Percentiles rank a stretch among this genome's conserved stretches.
phyloP scores from a whole-genome alignment of 2,329 filamentous ascomycete genomes.

The Sporothrix brunneoviolacea region DNA sequence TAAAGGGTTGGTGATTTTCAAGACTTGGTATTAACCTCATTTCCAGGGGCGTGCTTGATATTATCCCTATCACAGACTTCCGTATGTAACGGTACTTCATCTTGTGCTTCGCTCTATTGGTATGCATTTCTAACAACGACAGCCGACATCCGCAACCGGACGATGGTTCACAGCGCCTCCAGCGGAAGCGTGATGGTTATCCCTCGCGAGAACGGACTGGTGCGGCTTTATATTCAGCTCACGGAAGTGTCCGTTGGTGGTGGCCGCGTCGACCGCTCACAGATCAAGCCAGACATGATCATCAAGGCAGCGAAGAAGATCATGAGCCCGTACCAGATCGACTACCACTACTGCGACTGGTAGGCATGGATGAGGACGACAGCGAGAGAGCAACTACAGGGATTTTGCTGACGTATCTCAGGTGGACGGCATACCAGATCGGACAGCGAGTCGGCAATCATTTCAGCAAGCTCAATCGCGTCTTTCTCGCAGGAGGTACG shows the following conservation, averaged over 20 bases:
- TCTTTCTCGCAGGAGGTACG: conserved; percentile 49
- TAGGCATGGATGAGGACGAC: background rate
- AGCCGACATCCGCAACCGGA: conserved; percentile 46
- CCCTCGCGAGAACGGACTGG: conserved; percentile 51
- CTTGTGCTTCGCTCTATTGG: too few relatives aligned
- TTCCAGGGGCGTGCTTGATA: conserved; percentile 35
- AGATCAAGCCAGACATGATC: conserved; percentile 58
- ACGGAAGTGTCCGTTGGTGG: conserved; percentile 29
- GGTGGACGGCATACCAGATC: conserved; percentile 49
- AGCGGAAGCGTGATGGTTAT: conserved; percentile 52
- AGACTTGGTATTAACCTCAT: too few relatives aligned
- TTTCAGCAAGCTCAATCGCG: conserved; percentile 41
- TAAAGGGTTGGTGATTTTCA: too few relatives aligned
- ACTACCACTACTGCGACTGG: conserved; percentile 48
- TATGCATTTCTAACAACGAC: background rate
- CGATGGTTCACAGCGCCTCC: conserved; percentile 44
- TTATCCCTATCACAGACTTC: conserved; percentile 36
- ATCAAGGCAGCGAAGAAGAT: conserved; percentile 58
- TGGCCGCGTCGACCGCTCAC: conserved; percentile 47
- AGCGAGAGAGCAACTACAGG: background rate
- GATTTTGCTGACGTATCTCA: background rate
- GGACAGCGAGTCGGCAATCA: conserved; percentile 46
- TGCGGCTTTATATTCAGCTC: conserved; percentile 53
- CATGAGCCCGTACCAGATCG: conserved; percentile 59
- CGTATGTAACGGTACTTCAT: conserved; percentile 24